A percentile compares a stretch with the other conserved stretches of the same genome.
phyloP scores from a whole-genome alignment of 2,329 filamentous ascomycete genomes.

The Dryadomyces quercus-mongolicae region DNA sequence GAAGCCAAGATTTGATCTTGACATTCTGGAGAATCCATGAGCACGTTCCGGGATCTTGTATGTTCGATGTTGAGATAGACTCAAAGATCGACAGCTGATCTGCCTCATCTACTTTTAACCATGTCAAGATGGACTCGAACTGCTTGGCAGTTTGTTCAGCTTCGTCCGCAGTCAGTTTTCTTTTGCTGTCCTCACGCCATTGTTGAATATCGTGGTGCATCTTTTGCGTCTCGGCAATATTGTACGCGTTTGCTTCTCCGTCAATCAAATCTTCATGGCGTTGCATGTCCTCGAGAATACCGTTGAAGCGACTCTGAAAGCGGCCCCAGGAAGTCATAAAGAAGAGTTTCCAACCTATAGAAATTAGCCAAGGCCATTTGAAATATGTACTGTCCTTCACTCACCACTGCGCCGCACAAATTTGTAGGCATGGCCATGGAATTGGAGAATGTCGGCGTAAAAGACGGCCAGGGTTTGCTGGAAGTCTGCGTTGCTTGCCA shows the following conservation, averaged over 20 bases:
- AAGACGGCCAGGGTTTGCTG: conserved; percentile 28
- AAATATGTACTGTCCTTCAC: background rate
- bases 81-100: conserved; percentile 21
- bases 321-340: conserved; percentile 25
- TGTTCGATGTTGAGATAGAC: conserved; percentile 13
- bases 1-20: conserved; percentile 17
- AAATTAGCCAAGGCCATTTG: background rate
- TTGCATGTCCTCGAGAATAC: conserved; percentile 22
- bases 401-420: conserved; percentile 20
- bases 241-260: conserved; percentile 18
- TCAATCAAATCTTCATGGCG: conserved; percentile 20
- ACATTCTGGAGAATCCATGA: conserved; percentile 20
- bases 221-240: conserved; percentile 16
- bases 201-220: conserved; percentile 14
- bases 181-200: conserved; percentile 15
- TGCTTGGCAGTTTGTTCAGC: conserved; percentile 15
- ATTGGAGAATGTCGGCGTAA: conserved; percentile 35
- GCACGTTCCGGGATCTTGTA: conserved; percentile 19
- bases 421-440: conserved; percentile 33
- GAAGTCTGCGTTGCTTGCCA: conserved; percentile 20
- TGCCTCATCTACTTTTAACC: conserved; percentile 19
- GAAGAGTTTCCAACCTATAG: conserved; percentile 21
- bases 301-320: conserved; percentile 22
- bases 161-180: conserved; percentile 13
- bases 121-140: conserved; percentile 15